These are phyloP conservation scores for Eutypa lata DNA, from an alignment of 2,329 filamentous ascomycete genomes.

Conservation along the genomic window DNA sequence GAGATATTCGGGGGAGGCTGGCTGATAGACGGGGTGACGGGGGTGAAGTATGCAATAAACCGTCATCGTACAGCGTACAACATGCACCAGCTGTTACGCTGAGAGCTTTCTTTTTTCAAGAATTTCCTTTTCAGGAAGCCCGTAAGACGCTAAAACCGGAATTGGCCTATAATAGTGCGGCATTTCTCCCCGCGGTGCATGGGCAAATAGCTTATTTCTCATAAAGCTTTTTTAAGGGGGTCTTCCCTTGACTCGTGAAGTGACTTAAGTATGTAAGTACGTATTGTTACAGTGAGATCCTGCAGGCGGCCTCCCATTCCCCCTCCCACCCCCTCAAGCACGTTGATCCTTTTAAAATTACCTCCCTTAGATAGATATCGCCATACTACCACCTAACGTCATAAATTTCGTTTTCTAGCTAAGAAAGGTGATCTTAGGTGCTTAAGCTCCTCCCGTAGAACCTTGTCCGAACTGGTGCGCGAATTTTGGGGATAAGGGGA, in stretches of 20 bases:
- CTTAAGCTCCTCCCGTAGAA: constrained; percentile 1
- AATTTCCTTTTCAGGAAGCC: constrained; percentile 16
- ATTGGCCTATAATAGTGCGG: constrained; percentile 8
- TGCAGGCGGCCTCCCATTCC: not conserved
- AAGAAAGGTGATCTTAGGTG: no score
- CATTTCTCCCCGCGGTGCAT: not conserved
- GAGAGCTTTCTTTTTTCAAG: not conserved
- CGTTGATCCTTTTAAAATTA: not conserved
- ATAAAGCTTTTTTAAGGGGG: no score
- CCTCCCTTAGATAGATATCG: not conserved
- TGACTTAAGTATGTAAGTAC: no score
- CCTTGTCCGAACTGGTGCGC: constrained; percentile 17
- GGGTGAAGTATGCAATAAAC: no score
- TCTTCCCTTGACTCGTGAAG: not conserved
- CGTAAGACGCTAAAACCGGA: not conserved
- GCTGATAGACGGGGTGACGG: no score
- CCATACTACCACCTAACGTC: not conserved
- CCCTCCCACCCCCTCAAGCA: not conserved
- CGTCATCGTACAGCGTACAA: no score
- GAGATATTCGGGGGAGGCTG: no score
- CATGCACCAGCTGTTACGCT: no score
- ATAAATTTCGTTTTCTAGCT: no score
- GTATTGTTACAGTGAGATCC: not conserved
- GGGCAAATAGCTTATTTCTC: not conserved
- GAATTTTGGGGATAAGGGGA: constrained; percentile 13